A percentile compares a stretch with the other conserved stretches of the same genome.
Evolutionary conservation across 2,329 filamentous ascomycete species (phyloP).

Genomic region (Monosporascus sp.): DNA sequence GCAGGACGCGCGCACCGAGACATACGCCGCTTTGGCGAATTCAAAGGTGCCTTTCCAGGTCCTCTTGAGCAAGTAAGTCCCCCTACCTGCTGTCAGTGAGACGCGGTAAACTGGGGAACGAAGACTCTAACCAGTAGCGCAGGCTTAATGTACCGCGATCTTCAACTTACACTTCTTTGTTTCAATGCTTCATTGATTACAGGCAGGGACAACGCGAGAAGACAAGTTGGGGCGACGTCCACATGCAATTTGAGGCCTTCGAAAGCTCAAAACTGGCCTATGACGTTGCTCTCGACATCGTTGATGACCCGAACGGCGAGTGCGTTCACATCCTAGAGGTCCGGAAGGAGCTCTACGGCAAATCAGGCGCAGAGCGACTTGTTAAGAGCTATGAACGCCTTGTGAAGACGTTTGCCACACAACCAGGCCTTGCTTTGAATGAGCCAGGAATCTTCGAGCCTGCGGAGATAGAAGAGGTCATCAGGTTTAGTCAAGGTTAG

Average conservation of each 20-base stretch:
- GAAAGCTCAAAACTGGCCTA: constrained; percentile 1
- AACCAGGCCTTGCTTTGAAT: background rate
- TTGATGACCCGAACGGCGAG: constrained; percentile 1
- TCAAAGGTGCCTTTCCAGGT: too few species aligned
- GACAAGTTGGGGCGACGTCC: background rate
- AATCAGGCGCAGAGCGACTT: background rate
- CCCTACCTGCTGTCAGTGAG: too few species aligned
- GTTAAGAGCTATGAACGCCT: background rate
- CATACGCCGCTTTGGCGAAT: too few species aligned
- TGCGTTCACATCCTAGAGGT: background rate
- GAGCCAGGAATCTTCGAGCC: background rate
- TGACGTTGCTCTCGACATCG: constrained; percentile 3
- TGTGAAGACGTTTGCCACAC: background rate
- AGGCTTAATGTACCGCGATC: constrained; percentile 3
- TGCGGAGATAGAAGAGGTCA: too few species aligned
- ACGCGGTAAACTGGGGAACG: too few species aligned
- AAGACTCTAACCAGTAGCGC: background rate
- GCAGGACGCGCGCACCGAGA: too few species aligned
- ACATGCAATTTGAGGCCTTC: background rate
- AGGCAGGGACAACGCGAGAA: background rate
- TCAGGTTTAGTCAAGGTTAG: too few species aligned
- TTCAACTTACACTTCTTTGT: constrained; percentile 1
- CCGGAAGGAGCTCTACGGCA: background rate
- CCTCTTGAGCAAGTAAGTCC: too few species aligned
- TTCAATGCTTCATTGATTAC: constrained; percentile 8